Base-by-base conservation (phyloP, 305 asterid species). In the Solanum hybrid region DNA sequence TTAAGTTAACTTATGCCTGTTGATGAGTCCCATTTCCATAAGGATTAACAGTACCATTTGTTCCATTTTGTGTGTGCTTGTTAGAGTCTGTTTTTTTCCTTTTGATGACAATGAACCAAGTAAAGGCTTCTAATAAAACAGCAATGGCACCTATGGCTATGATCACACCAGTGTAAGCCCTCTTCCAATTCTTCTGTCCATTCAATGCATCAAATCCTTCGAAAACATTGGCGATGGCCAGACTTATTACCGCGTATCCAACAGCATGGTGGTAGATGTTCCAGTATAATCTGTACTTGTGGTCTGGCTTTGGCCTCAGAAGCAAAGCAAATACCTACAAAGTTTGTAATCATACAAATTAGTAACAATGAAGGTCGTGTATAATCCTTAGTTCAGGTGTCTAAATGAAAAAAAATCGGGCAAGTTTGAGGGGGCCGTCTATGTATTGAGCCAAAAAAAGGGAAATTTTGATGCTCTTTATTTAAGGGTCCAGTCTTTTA, bases 291-390 rank as follows among this genome's bases (percentile, higher is more conserved):
- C 99, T 94, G 91, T 75, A 95, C 72, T 96, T 97, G 91, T 97
- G 97, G 26, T 96, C 97, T 6, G 96, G 96, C 94, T 95, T 96
- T 7, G 99, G 99, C 93, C 99, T 91, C 89, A 97, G 41, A 2
- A 97, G 95, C 92, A 97, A 83, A 7, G 99, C 99, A 79, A 95
- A 94, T 3, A 94, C 91, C 97, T 94, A 27, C 13, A 77, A 32
- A 33, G 22, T 9, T 39, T 82, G 10, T 13, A 82, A 7, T 37
- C 26, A 27, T 41, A 41, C 26, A 82, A 39, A 39, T 39, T 82
- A 82, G 37, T n/a, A 82, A 17, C 17, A 14, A 39, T 61, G 17
- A 38, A 15, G 65, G 29, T 4, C 4, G 9, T 1, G 7, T 32
- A 33, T n/a, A 78, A 20, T 20, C 36, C 45, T 78, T 33, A 32